These are phyloP conservation scores for Actinomortierella ambigua DNA, from an alignment of 371 early-diverging fungal genomes.

Conservation along the genomic window DNA sequence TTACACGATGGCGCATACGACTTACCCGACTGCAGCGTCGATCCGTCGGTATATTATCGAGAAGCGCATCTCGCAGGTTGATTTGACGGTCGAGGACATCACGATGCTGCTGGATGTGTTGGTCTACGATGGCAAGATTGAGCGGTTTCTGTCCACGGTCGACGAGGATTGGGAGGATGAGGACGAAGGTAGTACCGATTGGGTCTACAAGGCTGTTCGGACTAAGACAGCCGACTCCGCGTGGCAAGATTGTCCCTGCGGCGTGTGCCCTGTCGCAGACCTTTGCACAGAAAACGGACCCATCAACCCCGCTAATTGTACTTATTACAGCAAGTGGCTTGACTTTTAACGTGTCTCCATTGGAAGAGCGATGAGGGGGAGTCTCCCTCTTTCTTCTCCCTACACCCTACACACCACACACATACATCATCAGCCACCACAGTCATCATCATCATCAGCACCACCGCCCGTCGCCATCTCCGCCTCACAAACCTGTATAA, in stretches of 20 bases:
- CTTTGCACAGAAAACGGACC: constrained; percentile 78
- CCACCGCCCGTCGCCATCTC: constrained; percentile 35
- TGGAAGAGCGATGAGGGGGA: no score
- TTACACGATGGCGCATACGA: constrained; percentile 57
- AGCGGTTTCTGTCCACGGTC: constrained; percentile 62
- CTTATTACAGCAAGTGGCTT: constrained; percentile 82
- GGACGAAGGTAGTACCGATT: constrained; percentile 51
- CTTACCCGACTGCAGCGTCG: constrained; percentile 78
- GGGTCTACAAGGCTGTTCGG: constrained; percentile 79
- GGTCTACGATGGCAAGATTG: constrained; percentile 89
- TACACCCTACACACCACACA: neutral
- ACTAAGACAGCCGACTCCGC: constrained; percentile 54
- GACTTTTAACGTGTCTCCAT: constrained; percentile 18
- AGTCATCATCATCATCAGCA: constrained; percentile 10
- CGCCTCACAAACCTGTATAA: no score
- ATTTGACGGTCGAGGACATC: constrained; percentile 79
- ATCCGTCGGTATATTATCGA: constrained; percentile 75
- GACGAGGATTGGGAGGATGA: constrained; percentile 62
- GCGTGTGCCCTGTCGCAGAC: constrained; percentile 76
- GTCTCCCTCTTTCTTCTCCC: neutral
- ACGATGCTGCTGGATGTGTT: constrained; percentile 83
- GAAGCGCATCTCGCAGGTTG: constrained; percentile 74
- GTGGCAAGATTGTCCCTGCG: constrained; percentile 84
- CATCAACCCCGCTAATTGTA: constrained; percentile 77
- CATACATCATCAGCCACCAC: neutral